phyloP scores from a whole-genome alignment of 2,329 filamentous ascomycete genomes.

The Periconia sp. region DNA sequence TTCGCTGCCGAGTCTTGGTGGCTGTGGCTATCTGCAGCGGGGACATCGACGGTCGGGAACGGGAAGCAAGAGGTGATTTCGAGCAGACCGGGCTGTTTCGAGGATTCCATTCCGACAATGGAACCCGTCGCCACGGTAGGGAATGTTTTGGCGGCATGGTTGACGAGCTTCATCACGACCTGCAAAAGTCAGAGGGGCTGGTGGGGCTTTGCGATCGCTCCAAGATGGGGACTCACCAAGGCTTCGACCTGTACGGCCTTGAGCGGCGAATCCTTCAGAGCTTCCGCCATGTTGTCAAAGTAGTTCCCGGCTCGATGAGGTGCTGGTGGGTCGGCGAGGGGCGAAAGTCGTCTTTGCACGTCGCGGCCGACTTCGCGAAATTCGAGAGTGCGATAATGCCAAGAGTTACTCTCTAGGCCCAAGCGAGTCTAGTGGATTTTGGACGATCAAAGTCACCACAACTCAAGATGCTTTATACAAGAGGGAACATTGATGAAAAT shows the following conservation, averaged over 20 bases:
- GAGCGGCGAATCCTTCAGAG: conserved; percentile 61
- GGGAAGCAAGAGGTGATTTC: conserved; percentile 96
- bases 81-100: conserved; percentile 69
- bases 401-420: too few relatives aligned
- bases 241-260: conserved; percentile 93
- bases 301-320: too few relatives aligned
- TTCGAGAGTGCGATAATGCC: conserved; percentile 11
- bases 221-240: conserved; percentile 68
- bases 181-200: conserved; percentile 49
- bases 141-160: conserved; percentile 87
- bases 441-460: too few relatives aligned
- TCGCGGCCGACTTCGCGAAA: conserved; percentile 4
- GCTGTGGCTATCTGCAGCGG: conserved; percentile 55
- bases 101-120: conserved; percentile 85
- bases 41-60: conserved; percentile 82
- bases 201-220: conserved; percentile 33
- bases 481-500: too few relatives aligned
- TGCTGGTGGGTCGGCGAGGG: conserved; percentile 11
- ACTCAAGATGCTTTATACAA: too few relatives aligned
- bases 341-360: not conserved
- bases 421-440: too few relatives aligned
- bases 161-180: conserved; percentile 98
- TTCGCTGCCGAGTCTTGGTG: conserved; percentile 51
- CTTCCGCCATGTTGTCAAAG: conserved; percentile 42
- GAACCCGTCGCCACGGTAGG: conserved; percentile 88